Evolutionary conservation across 2,329 filamentous ascomycete species (phyloP).

Genomic region (Botrytis sinoallii): DNA sequence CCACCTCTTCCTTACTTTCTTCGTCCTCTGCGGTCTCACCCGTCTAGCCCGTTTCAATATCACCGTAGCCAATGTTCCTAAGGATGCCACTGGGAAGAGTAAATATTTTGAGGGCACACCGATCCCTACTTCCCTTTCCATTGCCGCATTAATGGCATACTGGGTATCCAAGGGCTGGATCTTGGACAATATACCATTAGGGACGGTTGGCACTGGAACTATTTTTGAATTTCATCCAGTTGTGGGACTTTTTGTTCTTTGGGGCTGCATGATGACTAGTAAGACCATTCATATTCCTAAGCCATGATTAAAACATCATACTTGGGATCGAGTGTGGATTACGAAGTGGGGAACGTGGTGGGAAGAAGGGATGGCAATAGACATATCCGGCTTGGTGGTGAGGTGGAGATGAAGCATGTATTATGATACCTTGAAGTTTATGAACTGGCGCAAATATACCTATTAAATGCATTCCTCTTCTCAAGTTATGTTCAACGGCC

Average conservation of each 20-base stretch:
- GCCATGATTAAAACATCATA: slow-evolving; percentile 46
- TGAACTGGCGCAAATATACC: not conserved
- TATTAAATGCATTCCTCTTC: slow-evolving; percentile 1
- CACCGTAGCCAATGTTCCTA: slow-evolving; percentile 82
- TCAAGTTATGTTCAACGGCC: not conserved
- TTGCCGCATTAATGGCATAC: slow-evolving; percentile 82
- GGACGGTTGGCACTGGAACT: slow-evolving; percentile 64
- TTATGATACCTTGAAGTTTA: slow-evolving; percentile 19
- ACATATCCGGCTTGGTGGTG: not conserved
- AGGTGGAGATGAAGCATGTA: slow-evolving; percentile 7
- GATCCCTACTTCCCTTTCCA: slow-evolving; percentile 82
- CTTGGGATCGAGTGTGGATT: not conserved
- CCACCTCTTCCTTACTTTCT: slow-evolving; percentile 76
- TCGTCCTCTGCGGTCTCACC: slow-evolving; percentile 91
- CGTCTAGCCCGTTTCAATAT: slow-evolving; percentile 97
- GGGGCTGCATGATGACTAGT: slow-evolving; percentile 92
- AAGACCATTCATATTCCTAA: slow-evolving; percentile 95
- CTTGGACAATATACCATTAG: slow-evolving; percentile 73
- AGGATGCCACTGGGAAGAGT: slow-evolving; percentile 87
- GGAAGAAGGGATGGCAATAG: not conserved
- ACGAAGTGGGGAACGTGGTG: not conserved
- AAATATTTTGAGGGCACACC: slow-evolving; percentile 97
- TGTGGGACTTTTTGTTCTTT: slow-evolving; percentile 76
- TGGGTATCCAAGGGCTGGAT: slow-evolving; percentile 83
- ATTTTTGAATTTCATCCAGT: slow-evolving; percentile 80